phyloP scores from a whole-genome alignment of 2,329 filamentous ascomycete genomes.

The Clarireedia homoeocarpa region DNA sequence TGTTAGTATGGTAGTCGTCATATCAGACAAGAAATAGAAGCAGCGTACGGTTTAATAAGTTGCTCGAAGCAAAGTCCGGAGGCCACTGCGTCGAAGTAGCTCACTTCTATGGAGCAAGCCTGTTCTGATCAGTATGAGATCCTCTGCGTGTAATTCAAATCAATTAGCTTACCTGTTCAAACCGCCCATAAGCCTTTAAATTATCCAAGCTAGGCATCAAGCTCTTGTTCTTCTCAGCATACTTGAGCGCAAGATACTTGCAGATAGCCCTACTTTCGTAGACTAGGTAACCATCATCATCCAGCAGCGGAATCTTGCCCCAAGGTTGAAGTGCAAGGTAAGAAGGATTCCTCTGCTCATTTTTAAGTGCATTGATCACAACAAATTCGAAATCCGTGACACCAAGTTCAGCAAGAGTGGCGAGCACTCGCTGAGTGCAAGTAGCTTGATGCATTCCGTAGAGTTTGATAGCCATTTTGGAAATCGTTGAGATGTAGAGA shows the following conservation, averaged over 20 bases:
- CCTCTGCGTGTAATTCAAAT: too few relatives aligned
- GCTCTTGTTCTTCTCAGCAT: constrained; percentile 23
- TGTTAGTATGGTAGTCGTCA: neutral
- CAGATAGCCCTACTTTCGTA: constrained; percentile 26
- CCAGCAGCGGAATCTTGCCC: constrained; percentile 31
- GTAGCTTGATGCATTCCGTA: constrained; percentile 24
- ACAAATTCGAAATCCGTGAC: constrained; percentile 25
- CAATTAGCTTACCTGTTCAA: constrained; percentile 7
- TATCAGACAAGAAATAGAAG: neutral
- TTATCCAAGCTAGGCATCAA: constrained; percentile 21
- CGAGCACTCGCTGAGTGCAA: constrained; percentile 26
- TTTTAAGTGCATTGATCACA: constrained; percentile 19
- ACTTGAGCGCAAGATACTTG: constrained; percentile 26
- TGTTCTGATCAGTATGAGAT: neutral
- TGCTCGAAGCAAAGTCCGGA: neutral
- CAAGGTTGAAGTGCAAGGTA: constrained; percentile 28
- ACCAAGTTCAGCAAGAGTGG: constrained; percentile 26
- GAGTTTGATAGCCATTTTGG: constrained; percentile 29
- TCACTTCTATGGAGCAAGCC: neutral
- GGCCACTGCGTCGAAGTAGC: neutral
- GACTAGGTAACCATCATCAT: constrained; percentile 29
- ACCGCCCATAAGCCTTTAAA: constrained; percentile 20
- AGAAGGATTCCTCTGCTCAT: constrained; percentile 23
- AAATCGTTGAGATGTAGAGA: neutral
- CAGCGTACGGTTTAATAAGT: neutral